Evolutionary conservation across 176 grass and related monocot species (phyloP).

Genomic region (Raddia distichophylla): DNA sequence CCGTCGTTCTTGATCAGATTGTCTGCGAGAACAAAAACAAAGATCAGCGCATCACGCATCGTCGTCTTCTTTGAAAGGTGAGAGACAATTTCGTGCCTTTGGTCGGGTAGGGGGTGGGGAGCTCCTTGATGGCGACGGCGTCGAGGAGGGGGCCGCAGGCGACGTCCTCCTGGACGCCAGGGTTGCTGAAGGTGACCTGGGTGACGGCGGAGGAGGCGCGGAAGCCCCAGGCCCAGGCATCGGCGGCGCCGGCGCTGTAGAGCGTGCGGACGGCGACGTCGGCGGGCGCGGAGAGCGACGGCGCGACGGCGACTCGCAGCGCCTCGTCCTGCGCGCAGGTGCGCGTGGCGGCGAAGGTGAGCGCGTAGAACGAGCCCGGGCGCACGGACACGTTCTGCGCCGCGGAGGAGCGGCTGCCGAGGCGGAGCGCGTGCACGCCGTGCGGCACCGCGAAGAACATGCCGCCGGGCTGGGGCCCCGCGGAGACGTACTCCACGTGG

Average conservation of each 20-base stretch:
- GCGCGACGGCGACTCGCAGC: conserved; percentile 60
- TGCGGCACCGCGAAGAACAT: conserved; percentile 90
- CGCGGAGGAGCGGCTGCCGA: conserved; percentile 69
- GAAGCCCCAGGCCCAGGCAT: conserved; percentile 94
- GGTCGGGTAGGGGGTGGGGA: conserved; percentile 66
- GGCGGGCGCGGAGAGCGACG: conserved; percentile 65
- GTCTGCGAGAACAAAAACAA: conserved; percentile 34
- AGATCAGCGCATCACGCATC: background rate
- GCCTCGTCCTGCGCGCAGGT: conserved; percentile 96
- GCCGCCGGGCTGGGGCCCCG: conserved; percentile 81
- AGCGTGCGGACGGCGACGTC: conserved; percentile 86
- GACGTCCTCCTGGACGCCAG: conserved; percentile 78
- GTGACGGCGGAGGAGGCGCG: conserved; percentile 46
- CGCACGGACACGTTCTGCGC: conserved; percentile 86
- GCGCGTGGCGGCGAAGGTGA: conserved; percentile 91
- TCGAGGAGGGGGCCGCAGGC: conserved; percentile 85
- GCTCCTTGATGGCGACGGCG: conserved; percentile 93
- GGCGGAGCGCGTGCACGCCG: conserved; percentile 86
- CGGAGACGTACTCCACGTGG: conserved; percentile 81
- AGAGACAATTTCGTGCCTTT: conserved; percentile 34
- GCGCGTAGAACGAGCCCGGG: conserved; percentile 76
- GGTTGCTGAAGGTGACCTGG: conserved; percentile 84
- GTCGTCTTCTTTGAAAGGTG: no score
- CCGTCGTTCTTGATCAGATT: conserved; percentile 91
- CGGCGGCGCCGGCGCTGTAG: conserved; percentile 71